Conservation (phyloP, 2,329 filamentous ascomycete genomes). For the Aureobasidium musti region DNA sequence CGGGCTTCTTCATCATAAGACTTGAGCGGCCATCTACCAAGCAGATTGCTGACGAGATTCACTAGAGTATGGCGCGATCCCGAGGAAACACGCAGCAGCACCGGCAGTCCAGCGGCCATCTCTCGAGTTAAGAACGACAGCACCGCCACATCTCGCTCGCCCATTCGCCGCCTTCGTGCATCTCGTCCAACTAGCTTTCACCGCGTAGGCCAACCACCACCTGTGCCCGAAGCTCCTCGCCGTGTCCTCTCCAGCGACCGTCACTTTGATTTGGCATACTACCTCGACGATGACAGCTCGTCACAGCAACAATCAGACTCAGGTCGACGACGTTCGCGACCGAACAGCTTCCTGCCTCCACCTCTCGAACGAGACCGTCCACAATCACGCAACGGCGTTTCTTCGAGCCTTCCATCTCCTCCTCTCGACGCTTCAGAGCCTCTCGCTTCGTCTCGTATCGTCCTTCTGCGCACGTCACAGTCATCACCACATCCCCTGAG, state of each 20-base stretch:
- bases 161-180: conserved; percentile 54
- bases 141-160: conserved; percentile 56
- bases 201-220: conserved; percentile 4
- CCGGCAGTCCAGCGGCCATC: conserved; percentile 53
- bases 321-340: conserved; percentile 3
- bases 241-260: background rate
- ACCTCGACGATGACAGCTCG: conserved; percentile 1
- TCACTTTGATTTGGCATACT: conserved; percentile 11
- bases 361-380: conserved; percentile 25
- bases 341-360: conserved; percentile 10
- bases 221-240: conserved; percentile 16
- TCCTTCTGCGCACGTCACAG: conserved; percentile 3
- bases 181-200: background rate
- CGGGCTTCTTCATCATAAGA: background rate
- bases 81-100: conserved; percentile 47
- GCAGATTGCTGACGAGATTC: background rate
- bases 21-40: background rate
- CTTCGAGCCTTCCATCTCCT: conserved; percentile 21
- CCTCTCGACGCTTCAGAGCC: conserved; percentile 16
- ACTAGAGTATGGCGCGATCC: conserved; percentile 59
- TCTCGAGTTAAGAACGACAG: conserved; percentile 55
- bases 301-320: background rate
- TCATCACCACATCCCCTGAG: conserved; percentile 16
- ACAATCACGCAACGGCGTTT: conserved; percentile 14
- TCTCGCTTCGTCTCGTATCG: conserved; percentile 1